Conservation (phyloP, 345 rosid species). For the Pugionium cornutum region DNA sequence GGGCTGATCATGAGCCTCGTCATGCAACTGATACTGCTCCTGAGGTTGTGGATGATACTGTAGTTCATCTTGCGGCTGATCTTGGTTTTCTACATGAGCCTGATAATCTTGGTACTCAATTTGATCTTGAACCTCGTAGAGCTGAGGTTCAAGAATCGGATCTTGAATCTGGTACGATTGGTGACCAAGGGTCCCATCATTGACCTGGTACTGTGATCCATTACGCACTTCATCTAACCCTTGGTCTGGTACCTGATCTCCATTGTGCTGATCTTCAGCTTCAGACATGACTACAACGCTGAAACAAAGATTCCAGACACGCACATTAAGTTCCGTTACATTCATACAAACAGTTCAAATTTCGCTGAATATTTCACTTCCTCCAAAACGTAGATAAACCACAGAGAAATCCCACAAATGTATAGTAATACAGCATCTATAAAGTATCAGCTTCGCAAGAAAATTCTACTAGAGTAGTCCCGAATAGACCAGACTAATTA, state of each 20-base stretch:
- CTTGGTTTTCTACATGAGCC: constrained; percentile 24
- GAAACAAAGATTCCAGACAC: not conserved
- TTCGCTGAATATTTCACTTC: not conserved
- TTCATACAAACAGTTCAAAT: not conserved
- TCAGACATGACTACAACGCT: constrained; percentile 41
- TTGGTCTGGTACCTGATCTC: constrained; percentile 40
- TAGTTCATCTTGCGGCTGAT: constrained; percentile 37
- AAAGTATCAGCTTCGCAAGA: not conserved
- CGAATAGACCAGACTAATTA: too few relatives aligned
- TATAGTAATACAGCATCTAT: not conserved
- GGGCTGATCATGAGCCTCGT: constrained; percentile 25
- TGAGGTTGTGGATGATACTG: constrained; percentile 42
- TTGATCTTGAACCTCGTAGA: constrained; percentile 38
- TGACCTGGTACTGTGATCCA: constrained; percentile 35
- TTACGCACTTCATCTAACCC: constrained; percentile 38
- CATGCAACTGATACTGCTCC: constrained; percentile 38
- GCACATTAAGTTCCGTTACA: not conserved
- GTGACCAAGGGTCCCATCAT: constrained; percentile 44
- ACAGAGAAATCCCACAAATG: too few relatives aligned
- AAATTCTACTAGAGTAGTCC: not conserved
- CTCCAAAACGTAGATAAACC: too few relatives aligned
- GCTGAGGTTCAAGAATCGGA: constrained; percentile 32
- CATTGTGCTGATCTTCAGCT: constrained; percentile 48
- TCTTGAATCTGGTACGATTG: constrained; percentile 37
- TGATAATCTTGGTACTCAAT: constrained; percentile 34